Percentiles rank a stretch among this genome's conserved stretches.
Evolutionary conservation across 176 grass and related monocot genomes (phyloP).

Genomic region (Areca catechu): DNA sequence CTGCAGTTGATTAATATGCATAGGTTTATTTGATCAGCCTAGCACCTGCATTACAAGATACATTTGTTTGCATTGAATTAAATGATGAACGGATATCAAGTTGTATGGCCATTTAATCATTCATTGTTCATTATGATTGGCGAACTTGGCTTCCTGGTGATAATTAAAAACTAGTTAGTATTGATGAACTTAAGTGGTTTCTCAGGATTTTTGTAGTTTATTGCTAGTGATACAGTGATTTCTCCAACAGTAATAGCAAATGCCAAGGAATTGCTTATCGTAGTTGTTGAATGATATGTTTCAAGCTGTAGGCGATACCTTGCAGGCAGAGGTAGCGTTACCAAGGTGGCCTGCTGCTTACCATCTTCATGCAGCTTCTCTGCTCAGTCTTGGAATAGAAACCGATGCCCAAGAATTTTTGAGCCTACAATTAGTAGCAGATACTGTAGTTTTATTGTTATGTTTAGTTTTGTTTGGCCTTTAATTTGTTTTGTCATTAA

Average conservation of each 20-base stretch:
- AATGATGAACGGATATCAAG: too few relatives aligned
- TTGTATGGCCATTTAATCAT: too few relatives aligned
- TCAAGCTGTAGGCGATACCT: slow-evolving; percentile 54
- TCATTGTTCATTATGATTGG: too few relatives aligned
- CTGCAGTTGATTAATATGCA: slow-evolving; percentile 41
- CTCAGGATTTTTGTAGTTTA: slow-evolving; percentile 27
- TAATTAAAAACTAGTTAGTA: too few relatives aligned
- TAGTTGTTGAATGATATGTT: slow-evolving; percentile 41
- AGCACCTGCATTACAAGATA: not conserved
- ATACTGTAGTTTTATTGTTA: slow-evolving; percentile 22
- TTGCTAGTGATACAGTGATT: slow-evolving; percentile 42
- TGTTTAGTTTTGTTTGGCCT: too few relatives aligned
- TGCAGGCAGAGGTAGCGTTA: slow-evolving; percentile 44
- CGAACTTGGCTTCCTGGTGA: too few relatives aligned
- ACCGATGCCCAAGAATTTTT: slow-evolving; percentile 44
- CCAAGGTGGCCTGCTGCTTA: slow-evolving; percentile 52
- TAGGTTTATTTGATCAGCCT: slow-evolving; percentile 20
- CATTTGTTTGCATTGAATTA: too few relatives aligned
- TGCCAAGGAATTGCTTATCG: slow-evolving; percentile 40
- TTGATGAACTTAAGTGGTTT: too few relatives aligned
- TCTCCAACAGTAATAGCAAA: slow-evolving; percentile 50
- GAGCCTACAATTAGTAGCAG: slow-evolving; percentile 52
- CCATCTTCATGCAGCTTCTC: slow-evolving; percentile 53
- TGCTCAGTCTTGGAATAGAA: slow-evolving; percentile 52
- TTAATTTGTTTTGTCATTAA: too few relatives aligned